Percentiles rank a stretch among this genome's conserved stretches.
phyloP scores from a whole-genome alignment of 192 early-diverging fungal genomes.

The Bifiguratus adelaidae region DNA sequence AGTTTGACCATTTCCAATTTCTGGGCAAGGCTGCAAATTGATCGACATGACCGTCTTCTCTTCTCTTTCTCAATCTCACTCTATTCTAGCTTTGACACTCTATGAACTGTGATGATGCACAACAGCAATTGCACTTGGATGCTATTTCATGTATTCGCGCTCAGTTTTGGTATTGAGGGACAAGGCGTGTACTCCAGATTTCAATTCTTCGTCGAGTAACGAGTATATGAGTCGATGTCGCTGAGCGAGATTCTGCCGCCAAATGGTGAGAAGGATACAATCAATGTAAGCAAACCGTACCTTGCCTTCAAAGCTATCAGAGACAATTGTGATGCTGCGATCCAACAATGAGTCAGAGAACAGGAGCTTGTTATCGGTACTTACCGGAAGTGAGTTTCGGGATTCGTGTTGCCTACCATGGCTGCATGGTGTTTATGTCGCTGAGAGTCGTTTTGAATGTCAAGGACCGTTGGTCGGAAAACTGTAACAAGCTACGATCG shows the following conservation, averaged over 20 bases:
- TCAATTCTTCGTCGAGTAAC: conserved; percentile 60
- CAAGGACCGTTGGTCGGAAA: conserved; percentile 44
- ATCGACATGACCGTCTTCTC: neutral
- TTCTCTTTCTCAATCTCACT: neutral
- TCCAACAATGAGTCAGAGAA: neutral
- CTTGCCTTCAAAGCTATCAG: conserved; percentile 54
- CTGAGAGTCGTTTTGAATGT: conserved; percentile 70
- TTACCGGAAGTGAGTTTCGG: conserved; percentile 79
- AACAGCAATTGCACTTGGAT: conserved; percentile 24
- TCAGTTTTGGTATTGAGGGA: conserved; percentile 69
- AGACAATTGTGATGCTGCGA: conserved; percentile 53
- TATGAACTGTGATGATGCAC: neutral
- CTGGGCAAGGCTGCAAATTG: conserved; percentile 1
- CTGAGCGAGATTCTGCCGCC: conserved; percentile 28
- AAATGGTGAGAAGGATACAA: neutral
- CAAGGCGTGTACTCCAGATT: conserved; percentile 69
- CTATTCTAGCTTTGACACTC: neutral
- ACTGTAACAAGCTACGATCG: conserved; percentile 20
- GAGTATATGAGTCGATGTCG: conserved; percentile 60
- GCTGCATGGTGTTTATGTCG: conserved; percentile 76
- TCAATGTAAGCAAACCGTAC: conserved; percentile 5
- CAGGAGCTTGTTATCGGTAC: neutral
- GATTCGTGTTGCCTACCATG: conserved; percentile 68
- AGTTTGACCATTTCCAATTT: neutral
- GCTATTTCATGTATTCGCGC: conserved; percentile 41